These are phyloP conservation scores for Fabrea salina DNA, from an alignment of 169 alveolate genomes.

Conservation along the genomic window DNA sequence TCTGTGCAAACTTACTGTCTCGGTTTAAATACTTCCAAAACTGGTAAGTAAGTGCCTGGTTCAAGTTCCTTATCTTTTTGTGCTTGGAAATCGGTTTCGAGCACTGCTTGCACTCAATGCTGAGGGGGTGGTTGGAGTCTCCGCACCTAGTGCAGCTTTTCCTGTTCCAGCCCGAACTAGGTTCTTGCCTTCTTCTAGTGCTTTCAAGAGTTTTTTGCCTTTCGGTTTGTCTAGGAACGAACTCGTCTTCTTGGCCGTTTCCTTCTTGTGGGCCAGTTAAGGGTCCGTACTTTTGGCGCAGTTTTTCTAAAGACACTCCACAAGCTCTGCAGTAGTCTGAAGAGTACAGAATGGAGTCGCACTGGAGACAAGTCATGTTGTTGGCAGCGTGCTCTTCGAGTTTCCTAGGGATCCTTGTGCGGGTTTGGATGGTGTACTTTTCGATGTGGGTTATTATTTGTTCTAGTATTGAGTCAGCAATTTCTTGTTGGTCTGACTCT, in stretches of 20 bases:
- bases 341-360: conserved; percentile 11
- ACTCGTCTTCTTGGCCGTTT: conserved; percentile 8
- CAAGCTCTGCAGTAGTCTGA: conserved; percentile 32
- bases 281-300: conserved; percentile 24
- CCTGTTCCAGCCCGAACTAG: conserved; percentile 6
- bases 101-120: conserved; percentile 34
- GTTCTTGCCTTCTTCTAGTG: conserved; percentile 27
- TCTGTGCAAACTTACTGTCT: conserved; percentile 20
- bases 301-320: conserved; percentile 31
- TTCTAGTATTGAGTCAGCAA: conserved; percentile 17
- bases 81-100: conserved; percentile 16
- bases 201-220: conserved; percentile 28
- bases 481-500: not conserved
- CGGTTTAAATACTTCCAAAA: conserved; percentile 32
- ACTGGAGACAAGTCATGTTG: conserved; percentile 27
- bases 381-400: conserved; percentile 33
- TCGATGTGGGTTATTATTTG: conserved; percentile 30
- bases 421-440: conserved; percentile 14
- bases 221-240: conserved; percentile 11
- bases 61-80: conserved; percentile 11
- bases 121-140: conserved; percentile 15
- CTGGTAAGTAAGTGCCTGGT: conserved; percentile 4
- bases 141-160: conserved; percentile 27
- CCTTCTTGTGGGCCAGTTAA: not conserved
- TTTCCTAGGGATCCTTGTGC: conserved; percentile 24